Base-by-base conservation (phyloP, 2,329 filamentous ascomycete genomes). In the Drechslerella coelobrocha region DNA sequence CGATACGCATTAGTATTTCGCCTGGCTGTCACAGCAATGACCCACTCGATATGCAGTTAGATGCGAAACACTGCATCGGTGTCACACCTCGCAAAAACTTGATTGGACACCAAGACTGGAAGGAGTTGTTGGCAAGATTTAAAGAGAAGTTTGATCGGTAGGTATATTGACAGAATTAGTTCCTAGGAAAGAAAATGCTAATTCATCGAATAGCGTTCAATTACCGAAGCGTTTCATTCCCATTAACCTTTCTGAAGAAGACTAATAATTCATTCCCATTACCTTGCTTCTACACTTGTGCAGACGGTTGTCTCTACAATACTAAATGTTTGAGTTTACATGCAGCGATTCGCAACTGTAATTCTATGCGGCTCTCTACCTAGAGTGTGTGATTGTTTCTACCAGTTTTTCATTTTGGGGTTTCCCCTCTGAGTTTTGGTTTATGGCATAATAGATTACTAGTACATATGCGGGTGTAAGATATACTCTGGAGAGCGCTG, bases 1-100 rank as follows among this genome's bases (percentile, higher is more conserved):
- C 89, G 77, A 99, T 99, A 78, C 89, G 93, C 68, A 97, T 99
- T 78, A 94, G 91, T 26, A 92, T 99, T 77, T 94, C 89, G 74
- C 94, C 95, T 1, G 94, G 94, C 9, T 97, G 93, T 77, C 94
- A 99, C 79, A 92, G 95, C 10, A 96, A 93, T 78, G 94, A 97
- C 79, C 94, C 94, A 3, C 84, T 99, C 26, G 93, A 99, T 78
- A 92, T 99, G 68, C 92, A 96, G 81, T 86, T 99, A 26, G 94
- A 99, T 79, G 94, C 90, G 75, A 91, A 94, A 76, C 94, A 99
- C 79, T 95, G 92, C 79, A 99, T 99, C 76, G 92, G 93, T 41
- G 96, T 90, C 78, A 91, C 93, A 5, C 92, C 91, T n/a, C 84
- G 92, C 73, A 85, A 94, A 72, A 95, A 91, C 77, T 81, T 99